Evolutionary conservation across 129 eudicot species (phyloP).

Genomic region (Daucus carota): DH1_v3.0 NC_030387.2:27533001-27533500

Average conservation of each 20-base stretch:
- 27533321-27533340: neutral
- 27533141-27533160: neutral
- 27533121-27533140: neutral
- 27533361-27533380: conserved; percentile 82
- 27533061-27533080: neutral
- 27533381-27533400: conserved; percentile 89
- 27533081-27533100: neutral
- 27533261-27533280: conserved; percentile 59
- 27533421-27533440: conserved; percentile 47
- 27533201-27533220: conserved; percentile 71
- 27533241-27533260: conserved; percentile 64
- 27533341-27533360: conserved; percentile 58
- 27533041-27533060: neutral
- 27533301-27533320: neutral
- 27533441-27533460: neutral
- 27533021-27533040: neutral
- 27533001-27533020: neutral
- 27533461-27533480: neutral
- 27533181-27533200: conserved; percentile 73
- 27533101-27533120: neutral
- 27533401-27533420: conserved; percentile 73
- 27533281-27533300: neutral
- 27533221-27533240: conserved; percentile 52
- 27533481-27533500: neutral
- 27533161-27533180: neutral